Evolutionary conservation across 257 asterid genomes (phyloP), one percentile per base, ranked within the genome.

Genomic region (Osmanthus fragrans): DNA sequence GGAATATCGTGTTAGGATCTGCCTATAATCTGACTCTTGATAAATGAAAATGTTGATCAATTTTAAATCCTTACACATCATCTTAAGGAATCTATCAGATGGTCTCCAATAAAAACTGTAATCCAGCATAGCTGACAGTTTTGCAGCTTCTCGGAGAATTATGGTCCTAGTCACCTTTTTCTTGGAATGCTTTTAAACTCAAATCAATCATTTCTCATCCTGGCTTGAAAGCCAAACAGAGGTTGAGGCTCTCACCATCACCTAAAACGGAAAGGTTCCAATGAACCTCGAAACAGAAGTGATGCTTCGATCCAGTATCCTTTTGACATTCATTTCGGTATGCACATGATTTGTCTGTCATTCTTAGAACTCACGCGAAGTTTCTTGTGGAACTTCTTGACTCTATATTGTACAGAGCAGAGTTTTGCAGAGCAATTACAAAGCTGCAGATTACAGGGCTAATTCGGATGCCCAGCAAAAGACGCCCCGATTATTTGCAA

Each of bases 401-500:
- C 85, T 77, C 37, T 60, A 49, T 79, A 54, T 70, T 66, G 75
- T 74, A 70, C 72, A 94, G 99, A 92, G 98, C 97, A 29, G 90
- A 89, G 21, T 96, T 96, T 84, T 96, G 98, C 84, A 90, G 97
- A 89, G 98, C 98, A 56, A 87, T 93, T 30, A 82, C 82, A 18
- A 98, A 96, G 87, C 90, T 93, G 66, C 99, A 96, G 85, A 91
- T 93, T 34, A 86, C 92, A 16, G 99, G 99, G 36, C 86, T 96
- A 73, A 88, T 96, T 19, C 94, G 98, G 74, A 88, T 90, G 94
- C 99, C 98, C 75, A 90, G 92, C 89, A 96, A 90, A 88, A 86
- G 97, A 73, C 96, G 99, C 21, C 97, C 98, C 4, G 97, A 96
- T 87, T 96, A 74, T 72, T 94, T 96, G 79, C 99, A 93, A 86